Evolutionary conservation across 2,329 filamentous ascomycete genomes (phyloP).

Genomic region (Hypoxylon sp.): DNA sequence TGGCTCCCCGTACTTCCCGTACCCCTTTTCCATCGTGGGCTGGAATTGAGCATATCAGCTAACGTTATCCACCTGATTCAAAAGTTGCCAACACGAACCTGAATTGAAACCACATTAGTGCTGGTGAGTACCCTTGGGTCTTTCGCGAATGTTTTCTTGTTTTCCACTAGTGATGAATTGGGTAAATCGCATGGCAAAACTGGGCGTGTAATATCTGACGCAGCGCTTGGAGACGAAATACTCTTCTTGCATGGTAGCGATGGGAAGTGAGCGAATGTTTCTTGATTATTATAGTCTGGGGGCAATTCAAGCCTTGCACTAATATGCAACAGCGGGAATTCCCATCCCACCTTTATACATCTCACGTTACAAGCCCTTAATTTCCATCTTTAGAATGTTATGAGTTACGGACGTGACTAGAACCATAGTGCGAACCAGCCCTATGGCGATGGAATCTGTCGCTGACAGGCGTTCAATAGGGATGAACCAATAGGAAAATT

Average conservation of each 20-base stretch:
- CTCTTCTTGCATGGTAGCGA: slow-evolving; percentile 37
- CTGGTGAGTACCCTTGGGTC: slow-evolving; percentile 38
- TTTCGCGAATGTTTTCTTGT: slow-evolving; percentile 44
- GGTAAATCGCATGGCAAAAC: slow-evolving; percentile 41
- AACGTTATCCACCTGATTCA: neutral
- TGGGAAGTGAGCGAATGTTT: neutral
- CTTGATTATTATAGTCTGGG: slow-evolving; percentile 7
- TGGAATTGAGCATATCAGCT: slow-evolving; percentile 24
- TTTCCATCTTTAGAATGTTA: slow-evolving; percentile 7
- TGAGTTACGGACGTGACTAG: neutral
- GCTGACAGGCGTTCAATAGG: slow-evolving; percentile 33
- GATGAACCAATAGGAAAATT: slow-evolving; percentile 27
- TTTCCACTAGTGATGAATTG: slow-evolving; percentile 45
- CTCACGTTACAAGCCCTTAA: slow-evolving; percentile 6
- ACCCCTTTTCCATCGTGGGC: slow-evolving; percentile 22
- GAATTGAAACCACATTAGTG: slow-evolving; percentile 32
- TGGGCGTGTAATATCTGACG: slow-evolving; percentile 22
- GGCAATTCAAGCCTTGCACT: neutral
- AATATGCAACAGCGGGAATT: slow-evolving; percentile 6
- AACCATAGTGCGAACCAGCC: slow-evolving; percentile 32
- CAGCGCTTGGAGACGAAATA: slow-evolving; percentile 42
- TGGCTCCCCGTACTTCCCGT: slow-evolving; percentile 3
- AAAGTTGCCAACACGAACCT: slow-evolving; percentile 19
- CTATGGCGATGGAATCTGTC: slow-evolving; percentile 27
- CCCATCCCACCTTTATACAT: slow-evolving; percentile 25